These are phyloP conservation scores for Clarkia xantiana DNA, from an alignment of 345 rosid species.

Conservation along the genomic window DNA sequence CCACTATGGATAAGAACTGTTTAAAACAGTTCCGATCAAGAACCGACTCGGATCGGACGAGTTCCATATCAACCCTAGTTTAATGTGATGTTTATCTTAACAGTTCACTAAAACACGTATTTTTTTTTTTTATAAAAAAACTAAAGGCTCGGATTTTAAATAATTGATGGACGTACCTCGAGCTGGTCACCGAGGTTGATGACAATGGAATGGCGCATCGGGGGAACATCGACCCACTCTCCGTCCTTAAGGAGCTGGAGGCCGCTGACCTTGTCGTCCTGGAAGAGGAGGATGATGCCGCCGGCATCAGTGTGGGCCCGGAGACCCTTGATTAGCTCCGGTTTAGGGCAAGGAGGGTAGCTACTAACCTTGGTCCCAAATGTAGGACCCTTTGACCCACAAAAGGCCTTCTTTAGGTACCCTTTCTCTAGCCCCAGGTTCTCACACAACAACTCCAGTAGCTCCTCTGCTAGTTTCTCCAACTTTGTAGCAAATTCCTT, in stretches of 20 bases:
- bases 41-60: too few relatives aligned
- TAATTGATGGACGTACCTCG: too few relatives aligned
- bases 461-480: conserved; percentile 76
- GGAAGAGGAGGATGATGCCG: conserved; percentile 80
- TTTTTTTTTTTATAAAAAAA: too few relatives aligned
- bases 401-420: conserved; percentile 50
- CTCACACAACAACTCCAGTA: conserved; percentile 65
- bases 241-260: conserved; percentile 91
- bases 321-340: conserved; percentile 80
- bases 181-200: conserved; percentile 89
- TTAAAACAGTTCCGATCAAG: too few relatives aligned
- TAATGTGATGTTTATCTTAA: too few relatives aligned
- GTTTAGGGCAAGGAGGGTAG: conserved; percentile 95
- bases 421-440: conserved; percentile 76
- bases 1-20: too few relatives aligned
- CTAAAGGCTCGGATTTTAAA: too few relatives aligned
- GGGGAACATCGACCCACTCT: conserved; percentile 84
- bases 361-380: conserved; percentile 91
- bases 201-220: conserved; percentile 85
- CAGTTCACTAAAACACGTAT: too few relatives aligned
- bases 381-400: conserved; percentile 58
- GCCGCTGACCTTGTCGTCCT: conserved; percentile 79
- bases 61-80: too few relatives aligned
- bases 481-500: conserved; percentile 55
- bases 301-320: conserved; percentile 99